Base-by-base conservation (phyloP, 805 yeast genomes). In the Cyberlindnera suaveolens region DNA sequence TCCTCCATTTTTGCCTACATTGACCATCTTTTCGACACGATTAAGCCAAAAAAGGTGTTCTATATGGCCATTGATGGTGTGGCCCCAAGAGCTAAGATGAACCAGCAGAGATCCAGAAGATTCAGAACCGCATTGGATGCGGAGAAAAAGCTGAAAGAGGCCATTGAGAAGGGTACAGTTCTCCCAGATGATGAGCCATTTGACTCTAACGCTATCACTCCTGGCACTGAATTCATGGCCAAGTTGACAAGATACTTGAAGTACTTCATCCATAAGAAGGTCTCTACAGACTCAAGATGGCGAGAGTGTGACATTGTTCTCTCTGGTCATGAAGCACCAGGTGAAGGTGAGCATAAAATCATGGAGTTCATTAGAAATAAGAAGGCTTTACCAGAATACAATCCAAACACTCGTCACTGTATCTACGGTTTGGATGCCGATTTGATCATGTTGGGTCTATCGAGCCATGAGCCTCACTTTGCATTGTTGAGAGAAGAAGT, bases 21-120 rank as follows among this genome's bases (percentile, higher is more conserved):
- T 50, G 99, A 93, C 62, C 97, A 93, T 64, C 69, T 93, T 44
- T 91, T 93, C 57, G 82, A 82, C 48, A 78, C 88, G 20, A 89
- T 93, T 51, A 80, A 81, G 61, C 99, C 99, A 8, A 74, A 85
- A 55, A 76, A 87, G 60, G 78, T 83, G 13, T 86, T 91, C 54
- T 90, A 84, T 61, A 89, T 91, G 96, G 98, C 99, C 3, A 86
- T 91, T 56, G 99, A 91, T 67, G 99, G 99, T 61, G 98, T 91
- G 40, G 99, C 99, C 0, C 99, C 99, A 34, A 73, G 99, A 62
- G 99, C 99, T 10, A 91, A 91, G 61, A 90, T 91, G 96, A 91
- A 91, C 62, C 98, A 91, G 65, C 99, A 91, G 65, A 78, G 99
- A 66, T 80, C 96, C 0, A 81, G 99, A 72, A 80, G 99, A 67